These are phyloP conservation scores for Phoma sp. DNA, from an alignment of 2,329 filamentous ascomycete species.

Conservation along the genomic window DNA sequence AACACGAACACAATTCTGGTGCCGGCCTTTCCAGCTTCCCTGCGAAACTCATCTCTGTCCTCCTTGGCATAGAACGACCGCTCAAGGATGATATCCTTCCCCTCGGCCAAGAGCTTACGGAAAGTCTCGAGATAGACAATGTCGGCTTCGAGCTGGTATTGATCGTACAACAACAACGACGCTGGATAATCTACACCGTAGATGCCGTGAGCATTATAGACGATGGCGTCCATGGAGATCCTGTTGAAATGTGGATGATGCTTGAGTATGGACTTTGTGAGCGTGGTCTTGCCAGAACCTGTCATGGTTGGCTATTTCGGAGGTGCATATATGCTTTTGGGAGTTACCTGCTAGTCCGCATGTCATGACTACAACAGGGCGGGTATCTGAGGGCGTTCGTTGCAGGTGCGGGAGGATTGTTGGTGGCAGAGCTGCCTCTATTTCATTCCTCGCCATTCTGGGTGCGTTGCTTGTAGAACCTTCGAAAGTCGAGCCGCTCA, in stretches of 20 bases:
- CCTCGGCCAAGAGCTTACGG: background rate
- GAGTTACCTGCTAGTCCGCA: conserved; percentile 18
- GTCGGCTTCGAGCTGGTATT: conserved; percentile 16
- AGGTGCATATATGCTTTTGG: no score
- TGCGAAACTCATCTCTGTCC: conserved; percentile 14
- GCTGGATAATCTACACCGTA: conserved; percentile 21
- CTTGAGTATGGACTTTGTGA: conserved; percentile 10
- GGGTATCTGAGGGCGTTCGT: conserved; percentile 3
- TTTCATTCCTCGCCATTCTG: background rate
- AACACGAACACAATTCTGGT: conserved; percentile 19
- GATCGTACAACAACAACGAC: conserved; percentile 2
- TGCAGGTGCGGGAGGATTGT: background rate
- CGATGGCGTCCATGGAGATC: conserved; percentile 19
- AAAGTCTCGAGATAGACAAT: conserved; percentile 6
- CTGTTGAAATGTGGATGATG: conserved; percentile 7
- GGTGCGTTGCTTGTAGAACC: no score
- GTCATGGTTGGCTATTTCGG: background rate
- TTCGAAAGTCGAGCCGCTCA: background rate
- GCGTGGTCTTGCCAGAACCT: conserved; percentile 22
- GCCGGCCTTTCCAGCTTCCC: conserved; percentile 7
- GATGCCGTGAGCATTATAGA: conserved; percentile 13
- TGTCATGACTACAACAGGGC: conserved; percentile 14
- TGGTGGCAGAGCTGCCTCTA: background rate
- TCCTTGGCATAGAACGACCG: conserved; percentile 22
- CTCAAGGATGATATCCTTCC: conserved; percentile 17